Evolutionary conservation across 805 yeast species (phyloP).

Genomic region (Zygoascus tannicola): DNA sequence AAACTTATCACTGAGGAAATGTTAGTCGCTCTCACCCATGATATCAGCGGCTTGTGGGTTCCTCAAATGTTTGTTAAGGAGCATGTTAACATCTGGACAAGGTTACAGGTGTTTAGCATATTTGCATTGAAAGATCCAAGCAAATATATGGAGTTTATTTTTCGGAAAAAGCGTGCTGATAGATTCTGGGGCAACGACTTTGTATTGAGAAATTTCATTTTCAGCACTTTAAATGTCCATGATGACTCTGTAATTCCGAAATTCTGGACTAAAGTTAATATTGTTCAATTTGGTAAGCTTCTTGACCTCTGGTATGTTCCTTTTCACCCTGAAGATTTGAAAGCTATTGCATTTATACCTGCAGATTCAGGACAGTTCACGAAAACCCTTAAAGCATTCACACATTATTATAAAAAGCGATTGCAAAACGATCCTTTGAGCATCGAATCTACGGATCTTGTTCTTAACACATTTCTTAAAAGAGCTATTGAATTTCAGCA

Average conservation of each 20-base stretch:
- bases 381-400: background rate
- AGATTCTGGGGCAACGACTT: constrained; percentile 1
- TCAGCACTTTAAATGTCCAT: background rate
- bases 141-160: constrained; percentile 1
- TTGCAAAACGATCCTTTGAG: background rate
- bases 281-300: background rate
- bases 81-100: constrained; percentile 4
- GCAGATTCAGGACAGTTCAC: background rate
- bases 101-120: constrained; percentile 2
- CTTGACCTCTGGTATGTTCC: background rate
- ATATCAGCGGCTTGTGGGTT: background rate
- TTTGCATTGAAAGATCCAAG: background rate
- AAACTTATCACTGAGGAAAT: background rate
- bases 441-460: background rate
- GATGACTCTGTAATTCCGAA: background rate
- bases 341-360: constrained; percentile 2
- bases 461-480: constrained; percentile 5
- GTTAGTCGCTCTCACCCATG: background rate
- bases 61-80: constrained; percentile 8
- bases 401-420: constrained; percentile 1
- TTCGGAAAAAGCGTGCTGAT: background rate
- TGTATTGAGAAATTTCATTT: constrained; percentile 3
- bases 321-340: background rate
- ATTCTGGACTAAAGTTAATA: constrained; percentile 1
- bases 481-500: constrained; percentile 6